Percentiles rank a stretch among this genome's conserved stretches.
Conservation (phyloP, 75 land plant genomes). For the Pseudotsuga menziesii region DNA sequence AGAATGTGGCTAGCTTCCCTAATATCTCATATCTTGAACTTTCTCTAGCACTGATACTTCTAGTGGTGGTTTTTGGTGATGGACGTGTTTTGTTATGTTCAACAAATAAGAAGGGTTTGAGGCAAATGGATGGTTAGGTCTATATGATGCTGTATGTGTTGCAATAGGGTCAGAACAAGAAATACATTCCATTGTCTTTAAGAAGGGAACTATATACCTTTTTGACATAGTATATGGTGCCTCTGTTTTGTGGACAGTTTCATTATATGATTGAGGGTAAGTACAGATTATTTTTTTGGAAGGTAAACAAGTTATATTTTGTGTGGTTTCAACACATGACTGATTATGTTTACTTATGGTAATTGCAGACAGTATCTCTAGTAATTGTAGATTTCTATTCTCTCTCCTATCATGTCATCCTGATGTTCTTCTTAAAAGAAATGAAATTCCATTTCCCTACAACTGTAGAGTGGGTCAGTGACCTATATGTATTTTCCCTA, state of each 20-base stretch:
- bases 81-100: slow-evolving; percentile 70
- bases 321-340: neutral
- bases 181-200: slow-evolving; percentile 78
- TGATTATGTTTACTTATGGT: too few relatives aligned
- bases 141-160: slow-evolving; percentile 70
- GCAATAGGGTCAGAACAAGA: slow-evolving; percentile 75
- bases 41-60: slow-evolving; percentile 46
- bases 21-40: slow-evolving; percentile 59
- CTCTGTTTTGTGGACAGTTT: slow-evolving; percentile 63
- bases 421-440: neutral
- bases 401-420: neutral
- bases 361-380: neutral
- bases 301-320: neutral
- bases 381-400: neutral
- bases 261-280: slow-evolving; percentile 96
- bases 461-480: neutral
- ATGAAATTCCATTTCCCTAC: neutral
- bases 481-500: too few relatives aligned
- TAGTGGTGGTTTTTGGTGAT: slow-evolving; percentile 61
- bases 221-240: slow-evolving; percentile 72
- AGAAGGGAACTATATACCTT: slow-evolving; percentile 69
- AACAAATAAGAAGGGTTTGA: slow-evolving; percentile 63
- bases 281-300: slow-evolving; percentile 8
- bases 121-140: slow-evolving; percentile 55
- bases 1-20: slow-evolving; percentile 12